Conservation (phyloP, 1,284 basidiomycete species). For the Pseudozyma hubeiensis region DNA sequence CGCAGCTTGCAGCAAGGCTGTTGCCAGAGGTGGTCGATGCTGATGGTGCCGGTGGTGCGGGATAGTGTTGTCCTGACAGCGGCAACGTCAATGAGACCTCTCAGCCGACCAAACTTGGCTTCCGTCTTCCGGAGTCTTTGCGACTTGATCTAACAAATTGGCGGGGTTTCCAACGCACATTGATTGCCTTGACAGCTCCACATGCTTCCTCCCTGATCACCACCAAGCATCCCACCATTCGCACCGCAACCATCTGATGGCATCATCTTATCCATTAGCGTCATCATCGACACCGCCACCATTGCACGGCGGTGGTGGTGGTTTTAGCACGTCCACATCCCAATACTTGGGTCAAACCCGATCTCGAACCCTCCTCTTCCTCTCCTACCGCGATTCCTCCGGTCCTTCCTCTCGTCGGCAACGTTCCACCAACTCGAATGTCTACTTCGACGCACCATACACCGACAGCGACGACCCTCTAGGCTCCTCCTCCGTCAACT, state of each 20-base stretch:
- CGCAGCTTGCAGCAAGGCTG: too few relatives aligned
- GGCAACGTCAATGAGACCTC: too few relatives aligned
- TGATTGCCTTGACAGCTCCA: background rate
- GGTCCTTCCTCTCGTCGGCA: slow-evolving; percentile 22
- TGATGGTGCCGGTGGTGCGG: too few relatives aligned
- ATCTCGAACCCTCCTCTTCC: slow-evolving; percentile 90
- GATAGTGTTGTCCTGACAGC: too few relatives aligned
- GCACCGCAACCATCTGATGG: slow-evolving; percentile 2
- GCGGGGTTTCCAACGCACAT: slow-evolving; percentile 1
- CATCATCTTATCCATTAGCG: slow-evolving; percentile 18
- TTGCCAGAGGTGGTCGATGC: too few relatives aligned
- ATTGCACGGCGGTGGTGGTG: background rate
- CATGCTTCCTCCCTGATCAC: background rate
- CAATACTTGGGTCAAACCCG: slow-evolving; percentile 73
- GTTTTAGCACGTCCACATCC: background rate
- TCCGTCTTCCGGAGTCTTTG: background rate
- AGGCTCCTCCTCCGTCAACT: slow-evolving; percentile 14
- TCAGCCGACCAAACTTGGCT: background rate
- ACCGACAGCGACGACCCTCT: slow-evolving; percentile 39
- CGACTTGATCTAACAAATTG: too few relatives aligned
- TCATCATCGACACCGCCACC: slow-evolving; percentile 36
- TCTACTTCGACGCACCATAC: slow-evolving; percentile 59
- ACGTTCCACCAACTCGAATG: background rate
- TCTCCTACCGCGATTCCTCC: slow-evolving; percentile 89
- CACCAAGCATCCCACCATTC: background rate